phyloP scores from a whole-genome alignment of 2,329 filamentous ascomycete species.

The Colletotrichum tamarilloi region DNA sequence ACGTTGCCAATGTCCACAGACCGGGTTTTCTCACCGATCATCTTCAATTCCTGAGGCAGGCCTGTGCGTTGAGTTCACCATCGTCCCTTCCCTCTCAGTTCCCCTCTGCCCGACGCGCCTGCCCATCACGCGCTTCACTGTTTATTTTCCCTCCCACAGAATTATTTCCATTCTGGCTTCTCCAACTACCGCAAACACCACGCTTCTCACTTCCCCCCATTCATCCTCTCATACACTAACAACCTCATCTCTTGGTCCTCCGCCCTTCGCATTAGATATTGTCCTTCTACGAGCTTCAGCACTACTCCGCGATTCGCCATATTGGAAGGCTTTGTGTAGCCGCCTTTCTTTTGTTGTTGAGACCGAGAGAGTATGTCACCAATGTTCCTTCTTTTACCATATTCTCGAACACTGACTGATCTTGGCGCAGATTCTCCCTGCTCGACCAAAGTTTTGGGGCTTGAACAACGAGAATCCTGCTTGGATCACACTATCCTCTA shows the following conservation, averaged over 20 bases:
- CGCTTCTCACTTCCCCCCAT: background rate
- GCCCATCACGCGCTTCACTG: background rate
- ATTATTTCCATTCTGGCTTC: background rate
- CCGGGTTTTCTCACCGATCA: background rate
- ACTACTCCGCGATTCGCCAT: background rate
- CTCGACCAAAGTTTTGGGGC: background rate
- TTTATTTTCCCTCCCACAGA: background rate
- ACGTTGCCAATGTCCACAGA: background rate
- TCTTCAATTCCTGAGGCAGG: background rate
- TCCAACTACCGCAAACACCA: background rate
- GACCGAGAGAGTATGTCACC: background rate
- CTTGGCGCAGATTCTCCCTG: background rate
- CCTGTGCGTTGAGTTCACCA: background rate
- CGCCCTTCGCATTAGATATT: background rate
- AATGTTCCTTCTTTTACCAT: background rate
- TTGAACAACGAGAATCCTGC: background rate
- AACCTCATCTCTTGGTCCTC: background rate
- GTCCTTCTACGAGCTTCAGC: background rate
- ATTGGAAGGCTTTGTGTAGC: background rate
- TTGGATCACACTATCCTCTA: background rate
- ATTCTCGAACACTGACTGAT: background rate
- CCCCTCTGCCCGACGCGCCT: background rate
- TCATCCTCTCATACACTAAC: too few species aligned
- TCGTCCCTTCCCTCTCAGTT: conserved; percentile 9
- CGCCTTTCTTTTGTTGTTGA: background rate